Conservation (phyloP, 352 stramenopile genomes). For the Blastocystis sp. region DNA sequence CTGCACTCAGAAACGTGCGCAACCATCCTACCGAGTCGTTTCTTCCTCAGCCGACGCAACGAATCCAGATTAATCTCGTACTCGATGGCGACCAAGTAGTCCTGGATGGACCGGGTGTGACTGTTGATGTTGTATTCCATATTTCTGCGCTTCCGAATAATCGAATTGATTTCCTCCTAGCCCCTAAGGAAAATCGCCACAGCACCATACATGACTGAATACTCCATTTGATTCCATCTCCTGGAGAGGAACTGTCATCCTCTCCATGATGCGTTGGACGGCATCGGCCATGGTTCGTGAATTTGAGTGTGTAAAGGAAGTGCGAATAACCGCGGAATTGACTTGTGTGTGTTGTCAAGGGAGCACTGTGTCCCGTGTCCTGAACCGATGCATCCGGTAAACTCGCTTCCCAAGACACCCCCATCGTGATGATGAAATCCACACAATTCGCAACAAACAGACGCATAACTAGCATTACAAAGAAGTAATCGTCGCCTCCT, state of each 20-base stretch:
- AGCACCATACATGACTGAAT: constrained; percentile 41
- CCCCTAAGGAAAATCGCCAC: background rate
- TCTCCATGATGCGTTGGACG: constrained; percentile 54
- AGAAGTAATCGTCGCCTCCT: too few species aligned
- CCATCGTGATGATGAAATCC: too few species aligned
- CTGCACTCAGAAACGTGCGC: background rate
- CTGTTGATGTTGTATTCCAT: constrained; percentile 52
- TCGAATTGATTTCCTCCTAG: constrained; percentile 45
- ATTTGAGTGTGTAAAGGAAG: background rate
- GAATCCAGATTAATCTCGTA: constrained; percentile 55
- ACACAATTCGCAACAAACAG: constrained; percentile 32
- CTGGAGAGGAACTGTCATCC: constrained; percentile 20
- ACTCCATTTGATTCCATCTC: constrained; percentile 49
- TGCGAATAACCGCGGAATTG: background rate
- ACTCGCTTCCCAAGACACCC: too few species aligned
- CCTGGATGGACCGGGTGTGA: constrained; percentile 5
- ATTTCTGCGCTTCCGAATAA: constrained; percentile 45
- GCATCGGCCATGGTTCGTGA: constrained; percentile 41
- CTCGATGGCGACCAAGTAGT: constrained; percentile 39
- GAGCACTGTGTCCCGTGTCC: too few species aligned
- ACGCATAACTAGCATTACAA: too few species aligned
- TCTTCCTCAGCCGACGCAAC: constrained; percentile 40
- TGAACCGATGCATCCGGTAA: too few species aligned
- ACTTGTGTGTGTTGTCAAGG: too few species aligned
- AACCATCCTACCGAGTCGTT: background rate